These are phyloP conservation scores for Lentinula novae-zelandiae DNA, from an alignment of 1,284 basidiomycete species.

Conservation along the genomic window DNA sequence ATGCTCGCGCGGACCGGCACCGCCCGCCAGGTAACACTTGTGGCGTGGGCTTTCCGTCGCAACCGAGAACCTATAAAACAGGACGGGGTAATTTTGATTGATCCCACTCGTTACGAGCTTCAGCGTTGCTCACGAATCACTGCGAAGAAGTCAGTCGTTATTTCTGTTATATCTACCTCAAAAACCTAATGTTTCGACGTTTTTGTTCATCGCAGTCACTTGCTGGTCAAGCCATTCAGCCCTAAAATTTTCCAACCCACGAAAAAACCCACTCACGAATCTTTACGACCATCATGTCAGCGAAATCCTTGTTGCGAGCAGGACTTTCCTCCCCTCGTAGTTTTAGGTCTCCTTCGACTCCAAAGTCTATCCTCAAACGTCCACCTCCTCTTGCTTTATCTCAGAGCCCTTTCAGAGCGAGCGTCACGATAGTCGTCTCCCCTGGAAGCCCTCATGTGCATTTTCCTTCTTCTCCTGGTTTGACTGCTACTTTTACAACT, in stretches of 20 bases:
- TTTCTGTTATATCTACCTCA: background rate
- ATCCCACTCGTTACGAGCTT: constrained; percentile 5
- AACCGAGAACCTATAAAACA: background rate
- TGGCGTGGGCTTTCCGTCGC: background rate
- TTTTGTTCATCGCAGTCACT: constrained; percentile 4
- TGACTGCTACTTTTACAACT: constrained; percentile 45
- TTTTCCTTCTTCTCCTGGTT: constrained; percentile 51
- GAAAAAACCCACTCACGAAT: constrained; percentile 1
- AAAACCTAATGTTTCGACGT: background rate
- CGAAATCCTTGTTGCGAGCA: constrained; percentile 27
- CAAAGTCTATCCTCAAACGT: constrained; percentile 36
- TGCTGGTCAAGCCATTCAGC: constrained; percentile 15
- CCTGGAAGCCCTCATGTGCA: constrained; percentile 50
- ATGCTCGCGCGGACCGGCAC: background rate
- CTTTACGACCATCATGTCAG: constrained; percentile 12
- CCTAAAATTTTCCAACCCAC: background rate
- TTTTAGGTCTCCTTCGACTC: constrained; percentile 25
- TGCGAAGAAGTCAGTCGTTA: constrained; percentile 11
- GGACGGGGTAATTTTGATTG: background rate
- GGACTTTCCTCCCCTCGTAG: constrained; percentile 27
- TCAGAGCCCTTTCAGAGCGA: constrained; percentile 26
- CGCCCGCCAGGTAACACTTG: background rate
- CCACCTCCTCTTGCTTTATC: constrained; percentile 34
- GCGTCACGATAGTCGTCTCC: constrained; percentile 29
- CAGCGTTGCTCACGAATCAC: constrained; percentile 17